Evolutionary conservation across 2,329 filamentous ascomycete species (phyloP).

Genomic region (Dactylellina parvicollis): DNA sequence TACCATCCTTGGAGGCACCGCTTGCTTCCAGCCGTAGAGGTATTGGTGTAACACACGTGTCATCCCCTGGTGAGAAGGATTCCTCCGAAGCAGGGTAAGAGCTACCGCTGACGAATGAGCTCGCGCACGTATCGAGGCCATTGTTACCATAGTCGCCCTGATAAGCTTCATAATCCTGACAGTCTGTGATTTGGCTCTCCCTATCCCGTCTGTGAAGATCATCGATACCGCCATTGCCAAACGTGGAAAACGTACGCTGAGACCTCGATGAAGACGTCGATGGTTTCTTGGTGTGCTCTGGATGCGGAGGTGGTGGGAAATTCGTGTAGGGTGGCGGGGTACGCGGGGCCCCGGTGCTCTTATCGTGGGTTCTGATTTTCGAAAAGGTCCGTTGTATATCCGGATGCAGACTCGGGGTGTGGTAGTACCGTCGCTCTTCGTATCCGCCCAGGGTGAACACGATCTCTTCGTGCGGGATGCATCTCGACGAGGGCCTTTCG

Average conservation of each 20-base stretch:
- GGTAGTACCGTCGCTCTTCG: constrained; percentile 37
- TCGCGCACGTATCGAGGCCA: constrained; percentile 25
- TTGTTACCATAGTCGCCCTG: constrained; percentile 13
- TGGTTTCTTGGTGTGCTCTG: constrained; percentile 39
- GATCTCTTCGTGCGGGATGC: constrained; percentile 21
- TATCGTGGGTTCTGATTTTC: not conserved
- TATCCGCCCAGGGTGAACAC: constrained; percentile 24
- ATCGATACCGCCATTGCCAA: not conserved
- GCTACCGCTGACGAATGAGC: constrained; percentile 34
- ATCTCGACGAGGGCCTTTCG: constrained; percentile 15
- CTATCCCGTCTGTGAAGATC: not conserved
- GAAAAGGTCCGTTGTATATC: constrained; percentile 14
- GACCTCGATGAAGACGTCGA: constrained; percentile 40
- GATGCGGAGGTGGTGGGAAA: constrained; percentile 23
- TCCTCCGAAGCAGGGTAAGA: constrained; percentile 19
- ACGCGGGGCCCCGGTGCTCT: not conserved
- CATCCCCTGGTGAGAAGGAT: not conserved
- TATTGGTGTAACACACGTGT: constrained; percentile 8
- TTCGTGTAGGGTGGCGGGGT: constrained; percentile 13
- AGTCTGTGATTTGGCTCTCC: constrained; percentile 37
- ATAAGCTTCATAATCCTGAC: constrained; percentile 39
- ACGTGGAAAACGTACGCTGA: constrained; percentile 33
- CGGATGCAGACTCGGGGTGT: constrained; percentile 1
- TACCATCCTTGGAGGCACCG: not conserved
- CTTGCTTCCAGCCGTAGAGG: not conserved